Base-by-base conservation (phyloP, 2,329 filamentous ascomycete species). In the Hymenotorrendiella dingleyae region DNA sequence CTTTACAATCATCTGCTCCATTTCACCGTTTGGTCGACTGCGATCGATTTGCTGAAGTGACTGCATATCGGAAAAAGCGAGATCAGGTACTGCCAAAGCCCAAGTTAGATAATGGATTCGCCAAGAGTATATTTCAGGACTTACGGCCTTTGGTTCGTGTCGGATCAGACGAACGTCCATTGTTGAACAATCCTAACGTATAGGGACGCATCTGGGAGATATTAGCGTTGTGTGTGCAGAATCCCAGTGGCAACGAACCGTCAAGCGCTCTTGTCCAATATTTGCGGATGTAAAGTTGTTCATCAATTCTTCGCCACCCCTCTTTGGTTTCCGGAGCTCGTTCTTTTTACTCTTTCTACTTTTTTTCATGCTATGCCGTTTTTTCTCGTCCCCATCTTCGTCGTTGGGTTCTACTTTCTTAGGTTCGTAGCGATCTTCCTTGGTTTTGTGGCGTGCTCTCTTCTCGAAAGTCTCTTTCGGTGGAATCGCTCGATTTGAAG, bases 231-330 rank as follows among this genome's bases (percentile, higher is more conserved):
- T 26, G 24, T 4, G 19, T 38, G n/a, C 28, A 6, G 5, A 22
- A 11, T 45, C 37, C 21, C 26, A 36, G 16, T 17, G 26, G 14
- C 30, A 6, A 39, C 67, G 53, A 57, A 78, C 76, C 12, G 74
- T 78, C 40, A 79, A 61, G 8, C 73, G 68, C n/a, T 68, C 62
- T 36, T 67, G 67, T 9, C 69, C 59, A 30, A 84, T 68, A 39
- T 71, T 72, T 3, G 69, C 59, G 1, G 79, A 80, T 10, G 64
- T 64, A 48, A 83, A 84, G 16, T 72, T 72, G 6, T 67, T 60
- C 60, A 80, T 72, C 6, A 81, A 64, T 29, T 73, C 69, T 40
- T 66, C 67, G 11, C 56, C 50, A 48, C 43, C 49, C 56, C 30
- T 48, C 59, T 21, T 44, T 46, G 19, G 46, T 40, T 41, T 50